Conservation (phyloP, 2,329 filamentous ascomycete species). For the Pleoardoris graminearum region DNA sequence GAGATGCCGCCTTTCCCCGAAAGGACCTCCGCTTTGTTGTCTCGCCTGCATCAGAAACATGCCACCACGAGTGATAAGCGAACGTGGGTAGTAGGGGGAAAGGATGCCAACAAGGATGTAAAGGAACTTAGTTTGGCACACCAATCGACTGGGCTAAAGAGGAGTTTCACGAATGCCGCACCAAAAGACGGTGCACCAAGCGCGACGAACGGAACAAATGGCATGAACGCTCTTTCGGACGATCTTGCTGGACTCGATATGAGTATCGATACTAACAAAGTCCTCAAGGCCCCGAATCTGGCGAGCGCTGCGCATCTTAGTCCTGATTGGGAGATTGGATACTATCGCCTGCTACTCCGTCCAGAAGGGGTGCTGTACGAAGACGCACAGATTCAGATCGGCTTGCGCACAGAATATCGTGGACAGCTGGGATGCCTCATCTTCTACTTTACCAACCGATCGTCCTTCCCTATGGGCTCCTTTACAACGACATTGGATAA, state of each 20-base stretch:
- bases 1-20: conserved; percentile 99
- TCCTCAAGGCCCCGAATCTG: conserved; percentile 74
- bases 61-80: conserved; percentile 90
- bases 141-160: conserved; percentile 80
- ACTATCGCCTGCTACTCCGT: conserved; percentile 76
- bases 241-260: conserved; percentile 81
- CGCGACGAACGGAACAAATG: conserved; percentile 49
- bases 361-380: conserved; percentile 91
- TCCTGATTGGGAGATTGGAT: conserved; percentile 92
- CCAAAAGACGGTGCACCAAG: conserved; percentile 33
- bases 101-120: conserved; percentile 84
- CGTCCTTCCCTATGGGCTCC: conserved; percentile 78
- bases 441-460: conserved; percentile 95
- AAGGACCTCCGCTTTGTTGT: conserved; percentile 86
- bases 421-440: conserved; percentile 95
- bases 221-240: conserved; percentile 56
- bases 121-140: conserved; percentile 74
- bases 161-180: conserved; percentile 70
- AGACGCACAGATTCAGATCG: conserved; percentile 90
- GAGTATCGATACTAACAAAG: conserved; percentile 61
- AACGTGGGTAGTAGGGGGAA: conserved; percentile 97
- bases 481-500: conserved; percentile 95
- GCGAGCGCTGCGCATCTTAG: conserved; percentile 91
- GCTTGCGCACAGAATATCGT: conserved; percentile 89
- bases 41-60: conserved; percentile 91